Evolutionary conservation across 1,284 basidiomycete genomes (phyloP).

Genomic region (Austroboletus niveus): DNA sequence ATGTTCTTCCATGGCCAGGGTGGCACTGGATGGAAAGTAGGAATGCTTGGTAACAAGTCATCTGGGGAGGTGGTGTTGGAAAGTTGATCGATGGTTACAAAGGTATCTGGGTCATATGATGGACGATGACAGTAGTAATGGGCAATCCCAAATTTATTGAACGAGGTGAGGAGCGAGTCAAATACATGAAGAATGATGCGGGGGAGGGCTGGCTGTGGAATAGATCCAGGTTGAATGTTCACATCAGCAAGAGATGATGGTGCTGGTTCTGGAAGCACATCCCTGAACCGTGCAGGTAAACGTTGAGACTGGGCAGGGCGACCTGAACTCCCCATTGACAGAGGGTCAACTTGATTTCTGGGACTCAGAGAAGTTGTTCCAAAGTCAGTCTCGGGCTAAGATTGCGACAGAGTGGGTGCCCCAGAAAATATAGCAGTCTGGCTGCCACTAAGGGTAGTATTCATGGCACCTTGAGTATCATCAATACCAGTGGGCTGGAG

Average conservation of each 20-base stretch:
- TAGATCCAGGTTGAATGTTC: neutral
- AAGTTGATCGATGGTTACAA: neutral
- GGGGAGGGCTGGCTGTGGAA: neutral
- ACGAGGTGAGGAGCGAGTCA: neutral
- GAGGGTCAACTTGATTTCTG: no score
- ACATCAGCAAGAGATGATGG: neutral
- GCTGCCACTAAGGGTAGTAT: no score
- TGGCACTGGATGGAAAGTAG: neutral
- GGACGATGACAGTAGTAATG: neutral
- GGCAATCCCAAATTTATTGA: neutral
- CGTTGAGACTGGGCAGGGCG: neutral
- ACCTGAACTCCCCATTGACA: neutral
- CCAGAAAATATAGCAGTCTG: no score
- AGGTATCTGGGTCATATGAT: neutral
- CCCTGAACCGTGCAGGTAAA: neutral
- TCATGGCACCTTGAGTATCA: no score
- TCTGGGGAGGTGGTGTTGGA: neutral
- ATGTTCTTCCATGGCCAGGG: constrained; percentile 5
- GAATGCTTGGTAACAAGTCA: neutral
- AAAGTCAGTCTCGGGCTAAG: no score
- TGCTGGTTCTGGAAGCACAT: neutral
- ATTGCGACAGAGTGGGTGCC: no score
- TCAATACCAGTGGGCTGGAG: no score
- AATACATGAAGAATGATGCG: neutral
- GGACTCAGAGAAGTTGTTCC: no score